phyloP scores from a whole-genome alignment of 495 filamentous ascomycete genomes.

The Haplographium delicatum region DNA sequence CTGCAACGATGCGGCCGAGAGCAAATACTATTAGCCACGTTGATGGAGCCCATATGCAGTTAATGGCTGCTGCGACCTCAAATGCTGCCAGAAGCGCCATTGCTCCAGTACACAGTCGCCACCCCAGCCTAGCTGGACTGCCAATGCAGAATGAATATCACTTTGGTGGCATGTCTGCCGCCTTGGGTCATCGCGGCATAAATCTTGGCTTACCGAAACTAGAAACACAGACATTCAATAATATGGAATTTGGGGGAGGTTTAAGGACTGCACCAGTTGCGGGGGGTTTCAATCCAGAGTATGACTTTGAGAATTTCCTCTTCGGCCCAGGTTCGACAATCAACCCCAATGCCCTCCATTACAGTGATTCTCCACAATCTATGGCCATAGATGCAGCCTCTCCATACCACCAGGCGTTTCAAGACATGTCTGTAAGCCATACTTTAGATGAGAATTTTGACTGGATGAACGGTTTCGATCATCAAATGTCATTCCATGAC shows the following conservation, averaged over 20 bases:
- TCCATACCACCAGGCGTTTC: slow-evolving; percentile 63
- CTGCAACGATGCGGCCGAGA: slow-evolving; percentile 69
- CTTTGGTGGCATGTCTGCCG: slow-evolving; percentile 67
- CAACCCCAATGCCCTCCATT: slow-evolving; percentile 94
- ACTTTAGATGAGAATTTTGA: slow-evolving; percentile 77
- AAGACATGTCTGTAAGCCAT: slow-evolving; percentile 47
- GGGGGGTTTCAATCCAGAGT: slow-evolving; percentile 60
- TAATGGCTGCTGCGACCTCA: slow-evolving; percentile 59
- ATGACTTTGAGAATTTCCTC: slow-evolving; percentile 70
- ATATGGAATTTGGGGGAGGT: slow-evolving; percentile 54
- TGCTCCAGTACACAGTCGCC: slow-evolving; percentile 49
- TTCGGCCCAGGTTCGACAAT: slow-evolving; percentile 71
- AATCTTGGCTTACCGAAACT: slow-evolving; percentile 70
- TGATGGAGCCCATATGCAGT: slow-evolving; percentile 66
- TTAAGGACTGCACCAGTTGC: slow-evolving; percentile 78
- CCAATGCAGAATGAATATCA: slow-evolving; percentile 57
- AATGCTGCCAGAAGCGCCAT: slow-evolving; percentile 28
- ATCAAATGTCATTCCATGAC: slow-evolving; percentile 63
- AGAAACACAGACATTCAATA: slow-evolving; percentile 69
- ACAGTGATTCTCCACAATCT: slow-evolving; percentile 73
- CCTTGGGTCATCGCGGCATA: slow-evolving; percentile 58
- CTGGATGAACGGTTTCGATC: slow-evolving; percentile 83
- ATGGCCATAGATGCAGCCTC: slow-evolving; percentile 69
- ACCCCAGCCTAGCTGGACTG: slow-evolving; percentile 61
- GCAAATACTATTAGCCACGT: slow-evolving; percentile 98